Base-by-base conservation (phyloP, 768 basidiomycete species). In the Serpula lacrymans region DNA sequence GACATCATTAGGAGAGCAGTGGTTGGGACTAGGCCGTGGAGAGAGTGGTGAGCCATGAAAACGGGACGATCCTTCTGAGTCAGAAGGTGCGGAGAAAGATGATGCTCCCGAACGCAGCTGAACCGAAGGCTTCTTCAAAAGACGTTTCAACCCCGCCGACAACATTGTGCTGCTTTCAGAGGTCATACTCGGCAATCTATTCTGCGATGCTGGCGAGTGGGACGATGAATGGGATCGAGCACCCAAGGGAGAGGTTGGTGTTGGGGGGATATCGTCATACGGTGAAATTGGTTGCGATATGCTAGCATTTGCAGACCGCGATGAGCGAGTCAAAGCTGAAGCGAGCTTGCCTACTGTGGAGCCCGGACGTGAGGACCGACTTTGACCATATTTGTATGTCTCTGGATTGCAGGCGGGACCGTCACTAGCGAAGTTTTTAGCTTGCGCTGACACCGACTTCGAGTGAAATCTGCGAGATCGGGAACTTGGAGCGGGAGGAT, bases 91-190 rank as follows among this genome's bases (percentile, higher is more conserved):
- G 2, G 59, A 58, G 5, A 45, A 46, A 18, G 53, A 25, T n/a
- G 58, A 50, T 34, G 51, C 34, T 0, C 56, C 52, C 1, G 59
- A 47, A 16, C 54, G 47, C 0, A 56, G 59, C 0, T 48, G 46
- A 1, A 52, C 35, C 1, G 56, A 47, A 5, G 68, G 63, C 37
- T 60, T 68, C 1, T 58, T 53, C 9, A 71, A 52, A 1, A 71
- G 53, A 8, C 55, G 60, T 53, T 67, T 69, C 32, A 70, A 60
- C 25, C 46, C 53, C n/a, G 48, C 23, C 2, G 58, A 34, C 7
- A 63, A 23, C 8, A 54, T 46, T 8, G 58, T 55, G n/a, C 37
- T n/a, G 30, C 27, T 30, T 4, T 39, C 43, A 12, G 45, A 40
- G 16, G 46, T 39, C 11, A 42, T 46, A 1, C 37, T 32, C 8